Evolutionary conservation across 2,329 filamentous ascomycete genomes (phyloP).

Genomic region (Microdochium bolleyi): DNA sequence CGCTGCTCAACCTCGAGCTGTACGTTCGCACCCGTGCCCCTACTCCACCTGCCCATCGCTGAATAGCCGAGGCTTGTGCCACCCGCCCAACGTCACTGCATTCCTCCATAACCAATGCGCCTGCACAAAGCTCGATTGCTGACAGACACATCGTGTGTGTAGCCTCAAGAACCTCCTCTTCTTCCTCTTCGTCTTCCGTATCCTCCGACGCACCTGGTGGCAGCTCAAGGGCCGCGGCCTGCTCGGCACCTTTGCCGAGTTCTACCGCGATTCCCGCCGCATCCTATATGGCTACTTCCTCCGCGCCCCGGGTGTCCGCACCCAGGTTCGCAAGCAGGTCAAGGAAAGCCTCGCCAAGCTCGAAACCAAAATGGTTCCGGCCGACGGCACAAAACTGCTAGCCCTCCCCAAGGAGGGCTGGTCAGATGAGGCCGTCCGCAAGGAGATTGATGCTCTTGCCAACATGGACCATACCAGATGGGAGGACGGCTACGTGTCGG

Average conservation of each 20-base stretch:
- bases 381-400: slow-evolving; percentile 64
- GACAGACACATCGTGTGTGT: neutral
- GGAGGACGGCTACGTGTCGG: slow-evolving; percentile 93
- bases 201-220: slow-evolving; percentile 71
- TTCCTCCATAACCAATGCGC: neutral
- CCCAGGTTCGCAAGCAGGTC: slow-evolving; percentile 79
- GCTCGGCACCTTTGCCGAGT: slow-evolving; percentile 66
- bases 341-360: slow-evolving; percentile 72
- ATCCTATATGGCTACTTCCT: slow-evolving; percentile 81
- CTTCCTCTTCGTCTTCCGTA: slow-evolving; percentile 77
- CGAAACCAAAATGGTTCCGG: slow-evolving; percentile 74
- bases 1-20: slow-evolving; percentile 61
- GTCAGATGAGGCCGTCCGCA: slow-evolving; percentile 67
- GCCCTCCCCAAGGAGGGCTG: slow-evolving; percentile 78
- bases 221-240: slow-evolving; percentile 85
- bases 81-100: neutral
- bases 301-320: slow-evolving; percentile 75
- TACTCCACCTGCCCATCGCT: slow-evolving; percentile 2
- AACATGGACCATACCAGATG: slow-evolving; percentile 90
- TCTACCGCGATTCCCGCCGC: slow-evolving; percentile 65
- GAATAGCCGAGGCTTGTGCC: neutral
- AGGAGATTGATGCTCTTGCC: slow-evolving; percentile 71
- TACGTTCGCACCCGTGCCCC: slow-evolving; percentile 31
- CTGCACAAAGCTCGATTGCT: neutral
- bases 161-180: slow-evolving; percentile 85